Evolutionary conservation across 306 rosid species (phyloP), one percentile per base, ranked within the genome.

Genomic region (Abrus pulchellus): DNA sequence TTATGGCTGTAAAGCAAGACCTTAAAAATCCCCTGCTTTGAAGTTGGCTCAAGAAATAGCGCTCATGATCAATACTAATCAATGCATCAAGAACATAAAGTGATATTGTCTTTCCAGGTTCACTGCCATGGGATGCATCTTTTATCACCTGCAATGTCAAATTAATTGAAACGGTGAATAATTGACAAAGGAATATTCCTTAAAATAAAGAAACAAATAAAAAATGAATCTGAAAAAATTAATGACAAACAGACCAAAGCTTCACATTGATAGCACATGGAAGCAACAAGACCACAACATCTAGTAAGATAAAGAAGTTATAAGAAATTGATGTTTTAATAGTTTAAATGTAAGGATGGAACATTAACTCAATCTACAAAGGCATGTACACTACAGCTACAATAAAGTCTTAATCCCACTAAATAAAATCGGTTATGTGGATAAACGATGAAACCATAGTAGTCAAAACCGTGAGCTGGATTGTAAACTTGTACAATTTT

Each of bases 121-220:
- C 99, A 83, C 98, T 90, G 68, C 99, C 97, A 77, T 89, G 96
- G 53, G 86, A 90, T 75, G 94, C 98, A 88, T 95, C 99, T 88
- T 89, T 95, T 86, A 93, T 84, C 45, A 95, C 92, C 98, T 95
- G 84, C 76, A 69, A 78, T 82, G 85, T 54, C 56, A 72, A 57
- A 77, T 69, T 14, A 71, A 54, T 30, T 20, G 62, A 85, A 80
- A 43, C 27, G 10, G 45, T 81, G 47, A 84, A 45, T 72, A 86
- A 56, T 7, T 11, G 67, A 52, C 41, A 59, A 66, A 34, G 12
- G 9, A 36, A 60, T 80, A 75, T 27, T 78, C 29, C 56, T 20
- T 47, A 59, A 69, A 74, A 27, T 33, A 72, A 62, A 73, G 7
- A 78, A 75, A 75, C 1, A 5, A 38, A 45, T 47, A 60, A 32